Evolutionary conservation across 139 green algal genomes (phyloP), one percentile per base, ranked within the genome.

Genomic region (Coelastrella sp.): DNA sequence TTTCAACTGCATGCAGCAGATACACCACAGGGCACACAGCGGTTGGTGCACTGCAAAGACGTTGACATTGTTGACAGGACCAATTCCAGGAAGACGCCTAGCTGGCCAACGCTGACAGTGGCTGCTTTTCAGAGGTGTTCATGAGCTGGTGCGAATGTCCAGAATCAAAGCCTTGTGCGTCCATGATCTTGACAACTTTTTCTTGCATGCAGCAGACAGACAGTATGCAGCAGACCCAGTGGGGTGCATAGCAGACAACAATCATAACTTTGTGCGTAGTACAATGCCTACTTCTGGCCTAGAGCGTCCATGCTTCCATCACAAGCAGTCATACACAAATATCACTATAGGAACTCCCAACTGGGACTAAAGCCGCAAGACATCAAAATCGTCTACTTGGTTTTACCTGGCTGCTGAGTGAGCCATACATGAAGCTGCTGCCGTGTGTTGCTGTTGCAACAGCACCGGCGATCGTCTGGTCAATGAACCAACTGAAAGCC

Each of bases 401-500:
- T 2, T 2, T 71, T 74, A 97, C 92, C 91, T 97, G 94, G n/a
- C 91, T 86, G 20, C 93, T 96, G 0, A 97, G 92, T 23, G 86
- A 91, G 60, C 94, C 94, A 23, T 95, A 89, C 65, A 82, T 75
- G 23, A 98, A 80, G 54, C 92, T 95, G 90, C 75, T 93, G 66
- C 96, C 96, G 91, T 98, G 96, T 4, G 94, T 95, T 65, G 84
- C 94, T 7, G 96, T 98, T 75, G 96, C 87, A 0, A 97, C 92
- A 8, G 96, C 96, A 3, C 96, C 96, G 11, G 83, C 96, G 16
- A 98, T 96, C 0, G 96, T 98, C 88, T 98, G 96, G 91, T 98
- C 95, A 65, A 97, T 95, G 92, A 96, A 97, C 94, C 94, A 97
- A 61, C 88, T 87, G 65, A 95, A 97, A 8, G 93, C 92, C 13